Evolutionary conservation across 2,329 filamentous ascomycete genomes (phyloP).

Genomic region (Aspergillus cejpii): DNA sequence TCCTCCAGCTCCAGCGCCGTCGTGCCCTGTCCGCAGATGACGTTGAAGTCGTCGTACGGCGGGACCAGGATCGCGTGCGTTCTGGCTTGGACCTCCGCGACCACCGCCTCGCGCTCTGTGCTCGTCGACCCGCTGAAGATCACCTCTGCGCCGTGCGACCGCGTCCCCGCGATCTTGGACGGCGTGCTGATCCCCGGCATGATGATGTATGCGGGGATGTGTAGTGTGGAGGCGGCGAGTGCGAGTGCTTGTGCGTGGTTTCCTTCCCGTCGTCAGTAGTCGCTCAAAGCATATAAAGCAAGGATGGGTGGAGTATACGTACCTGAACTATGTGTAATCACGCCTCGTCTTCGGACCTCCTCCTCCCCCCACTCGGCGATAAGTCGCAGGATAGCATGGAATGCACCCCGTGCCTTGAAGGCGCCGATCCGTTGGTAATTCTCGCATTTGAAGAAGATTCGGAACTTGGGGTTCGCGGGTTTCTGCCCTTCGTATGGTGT

Average conservation of each 20-base stretch:
- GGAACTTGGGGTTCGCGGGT: constrained; percentile 59
- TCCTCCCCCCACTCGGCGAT: constrained; percentile 57
- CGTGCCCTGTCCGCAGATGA: constrained; percentile 91
- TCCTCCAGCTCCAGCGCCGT: constrained; percentile 72
- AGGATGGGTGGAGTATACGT: no score
- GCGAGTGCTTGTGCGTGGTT: constrained; percentile 93
- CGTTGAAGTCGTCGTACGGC: constrained; percentile 87
- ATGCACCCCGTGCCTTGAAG: constrained; percentile 87
- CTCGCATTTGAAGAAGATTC: constrained; percentile 92
- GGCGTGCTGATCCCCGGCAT: constrained; percentile 83
- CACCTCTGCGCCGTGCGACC: constrained; percentile 67
- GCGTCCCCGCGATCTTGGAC: constrained; percentile 80
- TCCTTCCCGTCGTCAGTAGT: constrained; percentile 48
- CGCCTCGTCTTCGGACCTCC: constrained; percentile 59
- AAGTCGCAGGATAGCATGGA: constrained; percentile 71
- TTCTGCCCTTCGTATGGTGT: constrained; percentile 52
- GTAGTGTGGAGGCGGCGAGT: constrained; percentile 67
- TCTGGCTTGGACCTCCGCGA: constrained; percentile 58
- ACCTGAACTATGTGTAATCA: constrained; percentile 89
- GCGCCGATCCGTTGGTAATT: constrained; percentile 86
- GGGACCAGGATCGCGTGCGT: constrained; percentile 76
- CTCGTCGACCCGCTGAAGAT: constrained; percentile 76
- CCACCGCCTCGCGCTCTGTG: constrained; percentile 71
- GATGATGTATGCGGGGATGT: constrained; percentile 76
- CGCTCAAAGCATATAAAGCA: no score